A percentile compares a stretch with the other conserved stretches of the same genome.
These are phyloP conservation scores for Mrakiaceae sp. DNA, from an alignment of 1,284 basidiomycete species.

Conservation along the genomic window DNA sequence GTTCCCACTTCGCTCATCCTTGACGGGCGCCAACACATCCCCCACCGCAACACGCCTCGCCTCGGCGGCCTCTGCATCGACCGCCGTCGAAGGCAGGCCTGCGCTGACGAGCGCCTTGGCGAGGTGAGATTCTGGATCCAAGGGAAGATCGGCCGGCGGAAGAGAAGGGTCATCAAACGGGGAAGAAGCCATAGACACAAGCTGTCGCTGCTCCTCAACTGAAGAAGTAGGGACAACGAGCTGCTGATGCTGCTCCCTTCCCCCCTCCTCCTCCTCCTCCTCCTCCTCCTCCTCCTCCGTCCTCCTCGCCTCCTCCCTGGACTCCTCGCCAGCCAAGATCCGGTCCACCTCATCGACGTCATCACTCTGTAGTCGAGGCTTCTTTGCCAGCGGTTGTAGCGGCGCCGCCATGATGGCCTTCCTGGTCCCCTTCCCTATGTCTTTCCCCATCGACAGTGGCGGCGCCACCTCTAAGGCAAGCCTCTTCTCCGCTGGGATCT, in stretches of 20 bases:
- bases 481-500: too few relatives aligned
- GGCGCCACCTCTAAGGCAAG: too few relatives aligned
- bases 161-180: background rate
- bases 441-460: background rate
- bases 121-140: background rate
- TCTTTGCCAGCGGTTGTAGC: background rate
- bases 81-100: background rate
- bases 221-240: too few relatives aligned
- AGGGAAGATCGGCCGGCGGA: background rate
- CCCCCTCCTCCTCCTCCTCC: constrained; percentile 25
- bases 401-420: background rate
- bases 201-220: constrained; percentile 7
- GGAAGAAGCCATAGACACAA: background rate
- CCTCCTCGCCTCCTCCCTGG: constrained; percentile 25
- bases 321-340: too few relatives aligned
- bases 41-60: constrained; percentile 27
- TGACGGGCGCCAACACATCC: constrained; percentile 38
- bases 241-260: background rate
- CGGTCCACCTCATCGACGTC: too few relatives aligned
- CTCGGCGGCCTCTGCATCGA: constrained; percentile 19
- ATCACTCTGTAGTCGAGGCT: constrained; percentile 8
- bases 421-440: background rate
- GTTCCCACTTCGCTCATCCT: constrained; percentile 52
- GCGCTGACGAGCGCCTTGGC: background rate
- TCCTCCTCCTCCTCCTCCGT: constrained; percentile 27